Evolutionary conservation across 2,329 filamentous ascomycete species (phyloP).

Genomic region (Phoma sp.): DNA sequence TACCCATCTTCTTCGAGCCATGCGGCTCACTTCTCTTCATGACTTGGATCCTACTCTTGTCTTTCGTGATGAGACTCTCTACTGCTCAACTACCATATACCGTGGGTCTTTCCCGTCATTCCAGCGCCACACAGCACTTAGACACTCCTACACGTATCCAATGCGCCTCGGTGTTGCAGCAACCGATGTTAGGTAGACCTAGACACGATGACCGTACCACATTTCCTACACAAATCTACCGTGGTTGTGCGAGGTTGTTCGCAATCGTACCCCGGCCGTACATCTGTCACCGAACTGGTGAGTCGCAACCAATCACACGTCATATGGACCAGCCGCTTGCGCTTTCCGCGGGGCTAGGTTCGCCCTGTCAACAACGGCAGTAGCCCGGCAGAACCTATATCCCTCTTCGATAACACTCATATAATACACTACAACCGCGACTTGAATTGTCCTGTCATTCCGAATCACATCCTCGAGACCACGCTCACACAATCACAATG

Average conservation of each 20-base stretch:
- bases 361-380: constrained; percentile 24
- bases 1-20: constrained; percentile 28
- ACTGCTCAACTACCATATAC: too few relatives aligned
- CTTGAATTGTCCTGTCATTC: neutral
- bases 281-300: neutral
- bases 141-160: too few relatives aligned
- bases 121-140: too few relatives aligned
- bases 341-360: constrained; percentile 18
- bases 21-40: neutral
- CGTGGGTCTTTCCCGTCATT: too few relatives aligned
- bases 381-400: constrained; percentile 29
- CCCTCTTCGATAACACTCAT: constrained; percentile 4
- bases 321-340: constrained; percentile 5
- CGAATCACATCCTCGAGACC: neutral
- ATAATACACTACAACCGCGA: constrained; percentile 4
- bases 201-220: neutral
- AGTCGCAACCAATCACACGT: constrained; percentile 8
- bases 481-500: constrained; percentile 17
- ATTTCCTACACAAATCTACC: neutral
- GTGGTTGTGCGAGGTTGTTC: constrained; percentile 17
- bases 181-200: neutral
- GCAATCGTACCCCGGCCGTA: constrained; percentile 15
- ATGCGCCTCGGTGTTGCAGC: neutral
- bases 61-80: neutral
- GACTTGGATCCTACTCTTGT: neutral